These are phyloP conservation scores for Penicillium sp. DNA, from an alignment of 2,329 filamentous ascomycete genomes.

Conservation along the genomic window DNA sequence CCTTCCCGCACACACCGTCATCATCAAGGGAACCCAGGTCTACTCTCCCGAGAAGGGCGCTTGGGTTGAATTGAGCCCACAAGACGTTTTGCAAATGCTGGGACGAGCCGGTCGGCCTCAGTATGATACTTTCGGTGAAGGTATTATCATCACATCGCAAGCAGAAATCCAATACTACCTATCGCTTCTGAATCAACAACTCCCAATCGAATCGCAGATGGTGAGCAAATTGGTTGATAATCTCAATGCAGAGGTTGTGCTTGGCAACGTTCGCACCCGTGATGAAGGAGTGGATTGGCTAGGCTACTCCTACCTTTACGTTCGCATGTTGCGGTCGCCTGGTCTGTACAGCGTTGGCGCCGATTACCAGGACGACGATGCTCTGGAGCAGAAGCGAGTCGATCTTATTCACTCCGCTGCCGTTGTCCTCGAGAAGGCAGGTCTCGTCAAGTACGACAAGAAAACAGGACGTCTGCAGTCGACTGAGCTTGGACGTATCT, in stretches of 20 bases:
- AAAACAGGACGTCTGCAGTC: slow-evolving; percentile 82
- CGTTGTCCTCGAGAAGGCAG: slow-evolving; percentile 77
- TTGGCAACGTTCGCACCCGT: slow-evolving; percentile 84
- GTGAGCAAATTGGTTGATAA: slow-evolving; percentile 92
- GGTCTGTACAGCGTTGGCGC: slow-evolving; percentile 92
- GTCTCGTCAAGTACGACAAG: slow-evolving; percentile 91
- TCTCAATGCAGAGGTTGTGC: slow-evolving; percentile 89
- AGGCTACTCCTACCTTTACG: slow-evolving; percentile 95
- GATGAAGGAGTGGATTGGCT: slow-evolving; percentile 99
- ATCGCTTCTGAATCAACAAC: slow-evolving; percentile 90
- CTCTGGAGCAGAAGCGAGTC: slow-evolving; percentile 93
- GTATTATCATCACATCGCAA: slow-evolving; percentile 97
- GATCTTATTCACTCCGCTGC: slow-evolving; percentile 95
- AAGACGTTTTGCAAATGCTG: slow-evolving; percentile 98
- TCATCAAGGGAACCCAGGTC: slow-evolving; percentile 97
- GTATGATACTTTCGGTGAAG: slow-evolving; percentile 95
- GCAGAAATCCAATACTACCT: slow-evolving; percentile 95
- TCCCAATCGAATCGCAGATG: slow-evolving; percentile 96
- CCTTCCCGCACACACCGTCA: slow-evolving; percentile 92
- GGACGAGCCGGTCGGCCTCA: slow-evolving; percentile 94
- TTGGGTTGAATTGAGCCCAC: slow-evolving; percentile 95
- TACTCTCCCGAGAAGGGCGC: slow-evolving; percentile 98
- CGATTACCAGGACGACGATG: slow-evolving; percentile 89
- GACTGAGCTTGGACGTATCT: slow-evolving; percentile 90
- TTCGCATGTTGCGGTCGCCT: slow-evolving; percentile 93